Evolutionary conservation across 2,329 filamentous ascomycete species (phyloP).

Genomic region (Penicillium sumatraense): DNA sequence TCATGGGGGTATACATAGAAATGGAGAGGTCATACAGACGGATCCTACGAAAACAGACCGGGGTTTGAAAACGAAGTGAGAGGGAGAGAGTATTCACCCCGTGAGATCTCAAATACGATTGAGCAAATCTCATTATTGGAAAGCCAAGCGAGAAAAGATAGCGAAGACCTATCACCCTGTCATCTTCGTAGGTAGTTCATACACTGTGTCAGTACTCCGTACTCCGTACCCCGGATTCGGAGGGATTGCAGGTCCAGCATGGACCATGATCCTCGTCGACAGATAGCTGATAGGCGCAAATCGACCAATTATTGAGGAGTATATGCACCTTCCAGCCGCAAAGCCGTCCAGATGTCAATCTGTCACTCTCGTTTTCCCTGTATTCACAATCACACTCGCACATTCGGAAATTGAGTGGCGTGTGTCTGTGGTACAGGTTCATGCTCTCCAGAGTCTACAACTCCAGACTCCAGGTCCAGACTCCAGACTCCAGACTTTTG

Average conservation of each 20-base stretch:
- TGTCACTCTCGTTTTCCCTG: neutral
- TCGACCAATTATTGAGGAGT: conserved; percentile 22
- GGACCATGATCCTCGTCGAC: neutral
- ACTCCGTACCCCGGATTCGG: conserved; percentile 4
- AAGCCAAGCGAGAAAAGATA: neutral
- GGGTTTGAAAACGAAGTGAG: neutral
- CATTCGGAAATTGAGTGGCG: neutral
- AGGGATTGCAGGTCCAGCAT: neutral
- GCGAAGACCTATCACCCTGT: neutral
- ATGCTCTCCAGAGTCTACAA: conserved; percentile 6
- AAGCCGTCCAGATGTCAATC: conserved; percentile 14
- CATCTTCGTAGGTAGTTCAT: neutral
- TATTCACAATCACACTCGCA: neutral
- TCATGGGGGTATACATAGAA: conserved; percentile 25
- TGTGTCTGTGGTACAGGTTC: conserved; percentile 14
- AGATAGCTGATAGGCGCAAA: conserved; percentile 26
- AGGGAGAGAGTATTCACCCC: neutral
- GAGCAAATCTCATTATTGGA: neutral
- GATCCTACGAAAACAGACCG: conserved; percentile 18
- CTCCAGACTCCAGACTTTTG: neutral
- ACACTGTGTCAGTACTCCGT: neutral
- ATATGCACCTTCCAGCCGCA: conserved; percentile 26
- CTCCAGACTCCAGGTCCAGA: neutral
- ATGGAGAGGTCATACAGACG: conserved; percentile 19
- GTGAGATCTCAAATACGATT: neutral